Conservation (phyloP, 2,329 filamentous ascomycete species). For the Aspergillus sp. region DNA sequence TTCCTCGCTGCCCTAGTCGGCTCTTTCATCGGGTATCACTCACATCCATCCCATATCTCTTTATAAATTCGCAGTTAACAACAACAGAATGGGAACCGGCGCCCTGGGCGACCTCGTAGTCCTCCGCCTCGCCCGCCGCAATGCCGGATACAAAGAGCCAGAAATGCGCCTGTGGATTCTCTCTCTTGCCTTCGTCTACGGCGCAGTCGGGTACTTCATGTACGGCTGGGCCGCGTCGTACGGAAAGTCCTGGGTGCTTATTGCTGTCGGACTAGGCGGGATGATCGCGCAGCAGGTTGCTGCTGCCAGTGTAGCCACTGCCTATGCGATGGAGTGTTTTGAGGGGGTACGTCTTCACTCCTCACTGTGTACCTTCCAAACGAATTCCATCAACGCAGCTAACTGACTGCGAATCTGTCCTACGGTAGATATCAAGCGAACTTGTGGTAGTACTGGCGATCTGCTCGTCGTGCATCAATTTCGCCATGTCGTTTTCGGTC, state of each 20-base stretch:
- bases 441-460: constrained; percentile 40
- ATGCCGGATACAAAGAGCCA: constrained; percentile 37
- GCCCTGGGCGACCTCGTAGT: constrained; percentile 33
- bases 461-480: constrained; percentile 34
- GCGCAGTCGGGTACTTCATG: constrained; percentile 36
- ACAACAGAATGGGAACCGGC: constrained; percentile 46
- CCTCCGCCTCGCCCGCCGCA: constrained; percentile 33
- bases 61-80: not conserved
- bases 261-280: constrained; percentile 37
- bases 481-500: constrained; percentile 40
- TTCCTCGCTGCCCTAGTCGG: constrained; percentile 36
- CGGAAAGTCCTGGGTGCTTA: constrained; percentile 35
- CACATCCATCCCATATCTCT: not conserved
- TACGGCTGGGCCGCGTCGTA: constrained; percentile 41
- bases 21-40: constrained; percentile 30
- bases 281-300: constrained; percentile 45
- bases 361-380: too few relatives aligned
- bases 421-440: constrained; percentile 35
- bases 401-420: too few relatives aligned
- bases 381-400: accelerated
- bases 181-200: constrained; percentile 31
- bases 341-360: constrained; percentile 10
- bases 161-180: constrained; percentile 42
- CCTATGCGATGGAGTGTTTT: constrained; percentile 46
- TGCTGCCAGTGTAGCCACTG: constrained; percentile 39